phyloP scores from a whole-genome alignment of 2,329 filamentous ascomycete genomes.

The Pseudogymnoascus verrucosus region DNA sequence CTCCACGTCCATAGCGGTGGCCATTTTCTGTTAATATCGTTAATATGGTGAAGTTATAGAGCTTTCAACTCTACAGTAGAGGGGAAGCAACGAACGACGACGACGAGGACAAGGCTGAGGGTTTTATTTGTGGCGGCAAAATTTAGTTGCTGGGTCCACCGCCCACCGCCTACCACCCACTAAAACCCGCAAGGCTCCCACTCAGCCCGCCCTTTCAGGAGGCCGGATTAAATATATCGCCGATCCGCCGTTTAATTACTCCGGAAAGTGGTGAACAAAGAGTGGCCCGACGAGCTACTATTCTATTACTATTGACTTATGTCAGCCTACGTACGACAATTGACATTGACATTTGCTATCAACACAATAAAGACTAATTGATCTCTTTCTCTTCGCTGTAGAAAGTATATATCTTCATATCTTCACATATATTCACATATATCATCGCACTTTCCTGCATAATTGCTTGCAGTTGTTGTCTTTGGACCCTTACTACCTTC shows the following conservation, averaged over 20 bases:
- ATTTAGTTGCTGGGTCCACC: background rate
- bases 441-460: background rate
- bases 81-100: background rate
- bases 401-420: background rate
- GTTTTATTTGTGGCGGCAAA: slow-evolving; percentile 3
- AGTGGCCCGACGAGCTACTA: slow-evolving; percentile 3
- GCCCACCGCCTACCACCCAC: background rate
- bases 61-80: background rate
- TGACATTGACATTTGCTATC: background rate
- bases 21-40: slow-evolving; percentile 16
- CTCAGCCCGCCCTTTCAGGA: background rate
- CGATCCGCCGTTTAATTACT: background rate
- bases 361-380: background rate
- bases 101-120: background rate
- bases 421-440: background rate
- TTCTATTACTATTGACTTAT: background rate
- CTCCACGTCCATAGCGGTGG: slow-evolving; percentile 21
- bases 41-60: background rate
- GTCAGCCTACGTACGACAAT: background rate
- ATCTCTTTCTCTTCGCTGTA: background rate
- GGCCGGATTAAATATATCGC: background rate
- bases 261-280: background rate
- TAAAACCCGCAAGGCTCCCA: background rate
- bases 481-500: background rate
- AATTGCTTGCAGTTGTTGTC: background rate